Evolutionary conservation across 202 grass and related monocot species (phyloP).

Genomic region (Bolboschoenoplectus hybrid): DNA sequence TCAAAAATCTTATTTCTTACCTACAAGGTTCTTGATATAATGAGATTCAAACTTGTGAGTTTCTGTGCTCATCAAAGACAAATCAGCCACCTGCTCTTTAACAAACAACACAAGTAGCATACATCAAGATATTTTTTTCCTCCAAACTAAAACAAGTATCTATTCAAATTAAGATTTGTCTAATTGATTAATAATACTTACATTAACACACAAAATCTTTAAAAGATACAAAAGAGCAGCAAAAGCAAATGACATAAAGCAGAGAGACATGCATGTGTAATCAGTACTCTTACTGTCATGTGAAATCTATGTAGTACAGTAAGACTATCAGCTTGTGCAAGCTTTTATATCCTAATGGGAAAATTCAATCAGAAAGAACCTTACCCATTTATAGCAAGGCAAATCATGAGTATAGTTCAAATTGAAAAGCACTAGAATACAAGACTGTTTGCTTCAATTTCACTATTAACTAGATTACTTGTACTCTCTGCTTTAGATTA

Average conservation of each 20-base stretch:
- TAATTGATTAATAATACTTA: not conserved
- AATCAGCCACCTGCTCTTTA: conserved; percentile 66
- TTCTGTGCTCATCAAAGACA: conserved; percentile 65
- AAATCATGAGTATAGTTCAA: no score
- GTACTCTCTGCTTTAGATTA: not conserved
- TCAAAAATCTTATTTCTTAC: conserved; percentile 48
- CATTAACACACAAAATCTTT: not conserved
- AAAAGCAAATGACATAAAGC: not conserved
- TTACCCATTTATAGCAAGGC: no score
- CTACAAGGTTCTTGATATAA: conserved; percentile 81
- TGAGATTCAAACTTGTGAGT: conserved; percentile 91
- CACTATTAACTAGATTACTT: not conserved
- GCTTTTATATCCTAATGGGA: no score
- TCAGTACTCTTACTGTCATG: no score
- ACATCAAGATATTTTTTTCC: conserved; percentile 15
- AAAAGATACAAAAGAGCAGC: not conserved
- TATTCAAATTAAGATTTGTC: not conserved
- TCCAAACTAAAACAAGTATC: not conserved
- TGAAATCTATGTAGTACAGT: no score
- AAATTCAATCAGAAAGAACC: no score
- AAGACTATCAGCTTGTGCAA: no score
- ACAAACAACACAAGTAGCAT: conserved; percentile 21
- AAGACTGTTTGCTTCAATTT: not conserved
- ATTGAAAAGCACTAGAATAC: no score
- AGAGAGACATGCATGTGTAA: no score